These are phyloP conservation scores for Blastomyces gilchristii DNA, from an alignment of 2,329 filamentous ascomycete genomes.

Conservation along the genomic window DNA sequence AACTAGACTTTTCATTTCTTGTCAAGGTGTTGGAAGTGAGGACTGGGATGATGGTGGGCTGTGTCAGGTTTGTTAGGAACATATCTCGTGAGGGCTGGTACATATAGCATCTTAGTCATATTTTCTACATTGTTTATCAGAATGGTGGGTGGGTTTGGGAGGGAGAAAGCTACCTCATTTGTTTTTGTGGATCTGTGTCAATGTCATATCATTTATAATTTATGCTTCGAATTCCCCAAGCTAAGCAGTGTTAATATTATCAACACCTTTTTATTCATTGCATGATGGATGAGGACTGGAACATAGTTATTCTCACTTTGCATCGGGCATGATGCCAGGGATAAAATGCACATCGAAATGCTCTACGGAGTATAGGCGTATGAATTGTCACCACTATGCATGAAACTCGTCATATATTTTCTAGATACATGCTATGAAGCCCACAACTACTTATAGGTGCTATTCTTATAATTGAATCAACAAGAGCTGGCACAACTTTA, in stretches of 20 bases:
- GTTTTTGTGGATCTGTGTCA: background rate
- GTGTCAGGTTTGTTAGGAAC: background rate
- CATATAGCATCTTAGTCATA: background rate
- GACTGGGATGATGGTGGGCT: constrained; percentile 13
- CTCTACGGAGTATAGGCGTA: too few relatives aligned
- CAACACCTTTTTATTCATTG: too few relatives aligned
- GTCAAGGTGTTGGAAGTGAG: constrained; percentile 44
- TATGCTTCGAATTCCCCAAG: background rate
- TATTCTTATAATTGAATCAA: background rate
- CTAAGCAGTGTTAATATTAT: background rate
- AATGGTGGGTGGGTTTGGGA: background rate
- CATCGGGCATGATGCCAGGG: too few relatives aligned
- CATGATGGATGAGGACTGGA: too few relatives aligned
- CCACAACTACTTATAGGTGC: too few relatives aligned
- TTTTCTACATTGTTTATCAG: background rate
- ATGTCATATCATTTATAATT: background rate
- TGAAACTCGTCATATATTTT: background rate
- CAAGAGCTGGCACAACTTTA: background rate
- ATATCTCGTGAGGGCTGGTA: background rate
- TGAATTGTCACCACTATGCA: background rate
- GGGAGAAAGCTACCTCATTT: background rate
- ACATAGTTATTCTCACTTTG: too few relatives aligned
- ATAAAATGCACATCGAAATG: too few relatives aligned
- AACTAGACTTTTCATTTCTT: constrained; percentile 37
- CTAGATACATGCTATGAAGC: too few relatives aligned